Base-by-base conservation (phyloP, 768 basidiomycete genomes). In the Lentinus brumalis region DNA sequence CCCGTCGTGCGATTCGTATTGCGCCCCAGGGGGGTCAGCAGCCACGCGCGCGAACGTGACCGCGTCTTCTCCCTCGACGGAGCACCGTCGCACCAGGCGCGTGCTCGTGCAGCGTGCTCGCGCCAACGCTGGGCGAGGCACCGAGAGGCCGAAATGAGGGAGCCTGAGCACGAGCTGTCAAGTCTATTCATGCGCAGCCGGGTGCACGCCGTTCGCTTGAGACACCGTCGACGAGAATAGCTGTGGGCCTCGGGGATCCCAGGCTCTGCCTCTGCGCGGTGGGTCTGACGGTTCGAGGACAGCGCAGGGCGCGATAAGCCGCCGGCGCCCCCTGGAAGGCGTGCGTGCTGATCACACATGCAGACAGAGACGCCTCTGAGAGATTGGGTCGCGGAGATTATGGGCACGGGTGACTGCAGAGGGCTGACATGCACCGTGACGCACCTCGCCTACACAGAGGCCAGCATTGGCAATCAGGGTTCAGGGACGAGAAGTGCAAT, bases 341-440 rank as follows among this genome's bases (percentile, higher is more conserved):
- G 35, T 35, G 35, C 21, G 21, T 26, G 21, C 21, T 26, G 21
- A 26, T 26, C 21, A 26, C 21, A 26, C 21, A 26, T 26, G 21
- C 21, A 26, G 21, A n/a, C n/a, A n/a, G n/a, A n/a, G n/a, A 18
- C 35, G 35, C 35, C 39, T 12, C 49, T 30, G 21, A 49, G 29
- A 60, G 59, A 60, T 60, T 49, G 46, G 49, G 59, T 60, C 52
- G 59, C 59, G 59, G 59, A 60, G 59, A 60, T 59, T 42, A 39
- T 35, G 35, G 35, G 35, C 7, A 11, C 35, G 35, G 35, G 35
- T 35, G 35, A 35, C 35, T 35, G 35, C 35, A 35, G 35, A 6
- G 35, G 11, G 35, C 35, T 35, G 35, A 35, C 35, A 35, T 35
- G 3, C 3, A 11, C n/a, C n/a, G n/a, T n/a, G n/a, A n/a, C 7